Evolutionary conservation across 139 green algal genomes (phyloP), one percentile per base, ranked within the genome.

Genomic region (Ostreobium quekettii): DNA sequence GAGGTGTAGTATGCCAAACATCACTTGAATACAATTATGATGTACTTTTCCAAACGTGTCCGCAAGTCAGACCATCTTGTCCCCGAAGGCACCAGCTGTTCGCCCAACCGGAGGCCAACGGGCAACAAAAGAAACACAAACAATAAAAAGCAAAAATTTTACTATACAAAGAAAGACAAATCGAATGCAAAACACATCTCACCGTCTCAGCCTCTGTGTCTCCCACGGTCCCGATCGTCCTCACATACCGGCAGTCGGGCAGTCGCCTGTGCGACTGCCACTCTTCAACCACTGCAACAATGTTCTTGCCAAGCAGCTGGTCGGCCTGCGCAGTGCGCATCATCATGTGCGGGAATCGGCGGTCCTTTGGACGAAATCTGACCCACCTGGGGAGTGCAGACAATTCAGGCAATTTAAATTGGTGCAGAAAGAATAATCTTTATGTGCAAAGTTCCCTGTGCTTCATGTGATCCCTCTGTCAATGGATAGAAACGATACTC

Each of bases 201-300:
- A 80, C 75, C 46, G 87, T 97, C 73, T 98, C 92, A 7, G 88
- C 83, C 15, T 86, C 82, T 58, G 65, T 80, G 73, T 93, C 84
- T 0, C 87, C 87, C 60, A 93, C 93, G 15, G 56, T 53, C 2
- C 90, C 90, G 61, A 96, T 81, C 11, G 82, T 91, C 48, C 85
- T 78, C 42, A 93, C 82, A 64, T 94, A 95, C 77, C 95, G 90
- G 0, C 87, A 88, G 0, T 48, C 29, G 2, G 90, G 90, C 76
- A 89, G 86, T 35, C 76, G 49, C 63, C 48, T 80, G 80, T 93
- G 83, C 0, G 69, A 56, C 4, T 86, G 73, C 90, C 90, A 96
- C 36, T 69, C 67, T 65, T 96, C 90, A 1, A 95, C 80, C 1
- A 72, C 79, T 66, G 91, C 86, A 38, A 96, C 87, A 8, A 96